A percentile compares a stretch with the other conserved stretches of the same genome.
Evolutionary conservation across 768 basidiomycete genomes (phyloP).

Genomic region (Tulasnella sp.): DNA sequence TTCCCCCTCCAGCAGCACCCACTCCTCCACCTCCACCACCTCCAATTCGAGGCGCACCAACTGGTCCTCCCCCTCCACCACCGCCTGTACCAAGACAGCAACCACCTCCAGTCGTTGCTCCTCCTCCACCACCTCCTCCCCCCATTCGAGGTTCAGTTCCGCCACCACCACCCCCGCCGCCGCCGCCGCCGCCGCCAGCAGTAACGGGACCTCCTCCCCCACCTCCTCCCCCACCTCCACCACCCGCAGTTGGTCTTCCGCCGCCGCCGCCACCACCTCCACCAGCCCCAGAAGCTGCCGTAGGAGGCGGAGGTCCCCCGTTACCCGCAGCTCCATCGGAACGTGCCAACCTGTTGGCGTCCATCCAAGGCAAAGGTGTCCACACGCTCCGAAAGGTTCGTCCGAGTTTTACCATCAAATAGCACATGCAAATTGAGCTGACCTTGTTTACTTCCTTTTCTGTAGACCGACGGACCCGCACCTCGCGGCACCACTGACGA

Average conservation of each 20-base stretch:
- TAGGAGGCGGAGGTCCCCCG: constrained; percentile 36
- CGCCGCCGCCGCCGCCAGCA: constrained; percentile 43
- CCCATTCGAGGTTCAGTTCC: constrained; percentile 34
- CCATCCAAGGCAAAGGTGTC: constrained; percentile 78
- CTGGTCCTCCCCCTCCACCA: constrained; percentile 35
- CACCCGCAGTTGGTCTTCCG: constrained; percentile 21
- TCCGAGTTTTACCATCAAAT: not conserved
- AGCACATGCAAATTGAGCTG: not conserved
- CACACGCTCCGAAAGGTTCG: constrained; percentile 56
- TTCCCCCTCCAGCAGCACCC: constrained; percentile 37
- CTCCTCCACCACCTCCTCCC: constrained; percentile 49
- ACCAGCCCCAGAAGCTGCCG: constrained; percentile 37
- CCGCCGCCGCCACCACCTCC: constrained; percentile 33
- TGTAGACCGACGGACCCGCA: not conserved
- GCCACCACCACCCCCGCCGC: constrained; percentile 43
- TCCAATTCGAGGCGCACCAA: constrained; percentile 29
- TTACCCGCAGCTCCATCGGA: constrained; percentile 54
- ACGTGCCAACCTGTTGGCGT: constrained; percentile 63
- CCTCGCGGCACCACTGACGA: not conserved
- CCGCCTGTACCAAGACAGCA: constrained; percentile 31
- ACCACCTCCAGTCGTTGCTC: constrained; percentile 29
- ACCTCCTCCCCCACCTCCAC: constrained; percentile 34
- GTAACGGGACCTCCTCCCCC: constrained; percentile 40
- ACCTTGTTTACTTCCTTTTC: not conserved
- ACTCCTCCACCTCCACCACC: constrained; percentile 45